Percentiles rank a stretch among this genome's conserved stretches.
These are phyloP conservation scores for Boletus vermiculosoides DNA, from an alignment of 768 basidiomycete genomes.

Conservation along the genomic window DNA sequence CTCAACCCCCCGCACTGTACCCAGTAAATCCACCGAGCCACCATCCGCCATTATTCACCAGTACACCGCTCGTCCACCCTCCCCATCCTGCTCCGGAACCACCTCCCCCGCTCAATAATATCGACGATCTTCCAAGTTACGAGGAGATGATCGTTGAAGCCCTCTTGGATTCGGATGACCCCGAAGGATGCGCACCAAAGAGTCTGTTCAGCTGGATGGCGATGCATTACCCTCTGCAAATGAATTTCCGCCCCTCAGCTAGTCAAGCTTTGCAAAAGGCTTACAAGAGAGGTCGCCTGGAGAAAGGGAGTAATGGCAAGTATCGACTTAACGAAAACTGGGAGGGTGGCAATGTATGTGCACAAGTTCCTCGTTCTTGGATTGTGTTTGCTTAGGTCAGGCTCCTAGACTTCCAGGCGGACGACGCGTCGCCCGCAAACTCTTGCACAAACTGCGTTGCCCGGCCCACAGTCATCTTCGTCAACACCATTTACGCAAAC, in stretches of 20 bases:
- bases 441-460: conserved; percentile 29
- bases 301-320: conserved; percentile 70
- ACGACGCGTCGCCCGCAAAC: conserved; percentile 80
- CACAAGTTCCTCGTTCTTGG: not conserved
- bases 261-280: conserved; percentile 89
- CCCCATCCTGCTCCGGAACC: conserved; percentile 33
- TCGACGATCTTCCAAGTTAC: conserved; percentile 76
- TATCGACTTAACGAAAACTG: conserved; percentile 74
- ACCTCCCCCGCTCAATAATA: conserved; percentile 19
- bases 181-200: conserved; percentile 81
- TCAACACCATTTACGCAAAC: conserved; percentile 61
- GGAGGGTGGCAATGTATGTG: conserved; percentile 78
- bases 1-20: conserved; percentile 34
- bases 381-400: conserved; percentile 5
- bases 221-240: conserved; percentile 74
- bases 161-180: conserved; percentile 59
- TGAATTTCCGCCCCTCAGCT: conserved; percentile 87
- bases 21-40: conserved; percentile 28
- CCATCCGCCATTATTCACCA: conserved; percentile 36
- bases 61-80: conserved; percentile 35
- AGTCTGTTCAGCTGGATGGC: conserved; percentile 85
- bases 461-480: conserved; percentile 27
- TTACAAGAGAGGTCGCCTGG: conserved; percentile 74
- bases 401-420: conserved; percentile 62
- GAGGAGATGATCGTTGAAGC: conserved; percentile 92